phyloP scores from a whole-genome alignment of 1,284 basidiomycete species.

The Microstroma glucosiphilum region DNA sequence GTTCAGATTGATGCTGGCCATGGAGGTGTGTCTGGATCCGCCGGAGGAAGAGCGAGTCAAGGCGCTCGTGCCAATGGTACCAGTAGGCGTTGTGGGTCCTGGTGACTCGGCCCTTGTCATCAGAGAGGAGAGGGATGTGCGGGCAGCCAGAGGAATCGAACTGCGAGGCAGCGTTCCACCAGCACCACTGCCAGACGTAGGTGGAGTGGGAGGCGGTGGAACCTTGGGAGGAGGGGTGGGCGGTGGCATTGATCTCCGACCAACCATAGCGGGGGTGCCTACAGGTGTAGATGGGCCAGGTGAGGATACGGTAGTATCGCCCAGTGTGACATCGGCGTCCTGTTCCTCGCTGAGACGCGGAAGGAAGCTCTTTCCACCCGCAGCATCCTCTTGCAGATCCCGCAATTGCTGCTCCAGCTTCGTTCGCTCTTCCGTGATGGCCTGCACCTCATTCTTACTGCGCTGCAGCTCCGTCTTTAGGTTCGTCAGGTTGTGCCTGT shows the following conservation, averaged over 20 bases:
- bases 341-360: neutral
- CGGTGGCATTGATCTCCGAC: constrained; percentile 70
- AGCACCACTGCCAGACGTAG: constrained; percentile 13
- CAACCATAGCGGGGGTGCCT: neutral
- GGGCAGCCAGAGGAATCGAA: constrained; percentile 10
- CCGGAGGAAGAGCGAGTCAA: constrained; percentile 38
- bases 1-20: constrained; percentile 19
- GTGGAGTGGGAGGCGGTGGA: constrained; percentile 62
- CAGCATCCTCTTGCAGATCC: neutral
- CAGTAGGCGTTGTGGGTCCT: neutral
- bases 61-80: constrained; percentile 1
- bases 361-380: neutral
- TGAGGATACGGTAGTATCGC: too few species aligned
- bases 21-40: constrained; percentile 23
- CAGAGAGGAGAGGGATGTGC: constrained; percentile 19
- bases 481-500: constrained; percentile 65
- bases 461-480: constrained; percentile 28
- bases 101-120: constrained; percentile 39
- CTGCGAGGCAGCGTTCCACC: constrained; percentile 23
- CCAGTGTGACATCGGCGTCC: too few species aligned
- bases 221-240: constrained; percentile 79
- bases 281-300: neutral
- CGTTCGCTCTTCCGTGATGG: constrained; percentile 64
- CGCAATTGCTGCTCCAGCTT: neutral
- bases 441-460: constrained; percentile 68